Percentiles rank a stretch among this genome's conserved stretches.
These are phyloP conservation scores for Wickerhamiella slavikovae DNA, from an alignment of 805 yeast genomes.

Conservation along the genomic window DNA sequence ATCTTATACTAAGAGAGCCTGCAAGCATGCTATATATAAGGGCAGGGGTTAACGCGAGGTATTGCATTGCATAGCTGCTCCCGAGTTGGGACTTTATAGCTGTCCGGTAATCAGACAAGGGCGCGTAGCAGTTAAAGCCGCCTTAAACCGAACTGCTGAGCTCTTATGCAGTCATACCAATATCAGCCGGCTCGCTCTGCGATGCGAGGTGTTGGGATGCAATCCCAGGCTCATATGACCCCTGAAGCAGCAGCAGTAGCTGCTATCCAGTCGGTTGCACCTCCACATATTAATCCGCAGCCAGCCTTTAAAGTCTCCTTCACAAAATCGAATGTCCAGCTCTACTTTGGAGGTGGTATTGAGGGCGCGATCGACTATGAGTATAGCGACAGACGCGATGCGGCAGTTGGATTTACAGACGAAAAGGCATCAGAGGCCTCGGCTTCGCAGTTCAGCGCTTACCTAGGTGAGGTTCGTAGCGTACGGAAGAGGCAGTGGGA, in stretches of 20 bases:
- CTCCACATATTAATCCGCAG: conserved; percentile 7
- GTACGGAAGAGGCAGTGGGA: conserved; percentile 15
- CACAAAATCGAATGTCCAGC: conserved; percentile 7
- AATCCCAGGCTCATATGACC: background rate
- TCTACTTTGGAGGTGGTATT: conserved; percentile 12
- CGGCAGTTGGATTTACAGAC: conserved; percentile 4
- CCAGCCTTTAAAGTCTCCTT: conserved; percentile 7
- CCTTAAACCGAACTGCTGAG: no score
- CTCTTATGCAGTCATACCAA: no score
- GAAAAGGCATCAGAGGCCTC: conserved; percentile 12
- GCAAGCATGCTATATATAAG: no score
- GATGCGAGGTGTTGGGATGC: no score
- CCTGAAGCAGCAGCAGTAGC: conserved; percentile 8
- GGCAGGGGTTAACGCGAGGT: no score
- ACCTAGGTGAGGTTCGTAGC: conserved; percentile 13
- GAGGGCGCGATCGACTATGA: conserved; percentile 8
- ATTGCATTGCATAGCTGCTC: no score
- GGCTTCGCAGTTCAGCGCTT: conserved; percentile 10
- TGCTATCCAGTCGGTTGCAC: conserved; percentile 9
- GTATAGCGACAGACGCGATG: no score
- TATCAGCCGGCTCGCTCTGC: no score
- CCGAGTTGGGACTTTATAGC: no score
- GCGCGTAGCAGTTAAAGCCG: no score
- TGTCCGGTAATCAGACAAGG: no score
- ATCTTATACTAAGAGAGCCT: no score